phyloP scores from a whole-genome alignment of 768 basidiomycete species.

The Auriculariales sp. region DNA sequence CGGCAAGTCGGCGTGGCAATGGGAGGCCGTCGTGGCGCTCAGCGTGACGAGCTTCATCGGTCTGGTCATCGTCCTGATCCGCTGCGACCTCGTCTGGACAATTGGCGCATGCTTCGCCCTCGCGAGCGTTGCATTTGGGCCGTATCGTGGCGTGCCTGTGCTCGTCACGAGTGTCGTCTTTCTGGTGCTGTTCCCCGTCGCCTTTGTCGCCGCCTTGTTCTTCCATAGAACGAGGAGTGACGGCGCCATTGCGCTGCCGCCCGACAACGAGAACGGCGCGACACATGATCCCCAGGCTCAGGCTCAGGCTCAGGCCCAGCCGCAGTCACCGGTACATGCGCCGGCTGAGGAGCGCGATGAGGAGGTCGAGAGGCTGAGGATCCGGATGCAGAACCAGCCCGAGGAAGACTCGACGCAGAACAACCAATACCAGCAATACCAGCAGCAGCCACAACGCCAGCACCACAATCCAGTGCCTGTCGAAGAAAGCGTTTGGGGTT shows the following conservation, averaged over 20 bases:
- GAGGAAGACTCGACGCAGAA: neutral
- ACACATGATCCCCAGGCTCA: neutral
- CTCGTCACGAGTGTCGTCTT: neutral
- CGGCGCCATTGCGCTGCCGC: conserved; percentile 29
- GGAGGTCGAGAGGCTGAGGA: neutral
- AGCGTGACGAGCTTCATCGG: conserved; percentile 46
- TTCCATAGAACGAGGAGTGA: no score
- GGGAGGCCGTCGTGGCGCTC: conserved; percentile 60
- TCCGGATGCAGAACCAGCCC: neutral
- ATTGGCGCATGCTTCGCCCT: conserved; percentile 63
- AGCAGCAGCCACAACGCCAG: neutral
- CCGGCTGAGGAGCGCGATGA: neutral
- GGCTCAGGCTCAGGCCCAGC: no score
- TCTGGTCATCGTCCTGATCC: conserved; percentile 36
- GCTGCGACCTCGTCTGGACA: conserved; percentile 62
- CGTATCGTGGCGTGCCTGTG: conserved; percentile 38
- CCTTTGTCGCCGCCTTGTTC: conserved; percentile 30
- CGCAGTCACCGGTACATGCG: no score
- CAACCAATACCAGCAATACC: neutral
- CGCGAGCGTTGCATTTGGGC: conserved; percentile 40
- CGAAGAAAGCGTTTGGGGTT: neutral
- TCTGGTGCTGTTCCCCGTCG: conserved; percentile 27
- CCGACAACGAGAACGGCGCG: conserved; percentile 19
- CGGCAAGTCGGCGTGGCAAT: conserved; percentile 43
- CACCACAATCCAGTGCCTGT: neutral